A percentile compares a stretch with the other conserved stretches of the same genome.
Evolutionary conservation across 139 green algal genomes (phyloP).

Genomic region (Auxenochlorella pyrenoidosa): DNA sequence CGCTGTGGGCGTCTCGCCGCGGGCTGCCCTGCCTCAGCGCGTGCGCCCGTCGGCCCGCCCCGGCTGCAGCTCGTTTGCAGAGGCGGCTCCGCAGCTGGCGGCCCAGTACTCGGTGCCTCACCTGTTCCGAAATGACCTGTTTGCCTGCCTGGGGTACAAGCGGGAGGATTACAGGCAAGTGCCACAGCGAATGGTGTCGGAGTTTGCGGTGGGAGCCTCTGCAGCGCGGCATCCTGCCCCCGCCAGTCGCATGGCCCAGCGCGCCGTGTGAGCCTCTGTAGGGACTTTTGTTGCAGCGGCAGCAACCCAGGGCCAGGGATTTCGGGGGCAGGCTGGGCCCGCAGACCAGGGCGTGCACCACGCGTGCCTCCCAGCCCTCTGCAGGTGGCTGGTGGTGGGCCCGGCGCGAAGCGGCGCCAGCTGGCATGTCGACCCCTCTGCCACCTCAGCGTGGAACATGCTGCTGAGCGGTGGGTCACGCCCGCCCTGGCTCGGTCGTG

Average conservation of each 20-base stretch:
- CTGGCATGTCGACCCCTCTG: slow-evolving; percentile 89
- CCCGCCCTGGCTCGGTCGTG: no score
- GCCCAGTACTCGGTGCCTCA: slow-evolving; percentile 69
- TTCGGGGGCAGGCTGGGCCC: no score
- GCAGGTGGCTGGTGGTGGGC: slow-evolving; percentile 83
- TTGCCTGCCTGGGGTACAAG: slow-evolving; percentile 73
- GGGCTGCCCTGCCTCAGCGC: no score
- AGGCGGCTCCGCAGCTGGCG: slow-evolving; percentile 44
- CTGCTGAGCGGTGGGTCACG: slow-evolving; percentile 60
- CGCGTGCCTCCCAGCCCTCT: no score
- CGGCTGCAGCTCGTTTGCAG: slow-evolving; percentile 56
- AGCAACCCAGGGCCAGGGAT: no score
- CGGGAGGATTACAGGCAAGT: slow-evolving; percentile 46
- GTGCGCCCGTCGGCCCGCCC: background rate
- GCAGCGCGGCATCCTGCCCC: no score
- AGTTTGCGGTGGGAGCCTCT: background rate
- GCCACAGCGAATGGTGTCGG: background rate
- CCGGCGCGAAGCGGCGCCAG: slow-evolving; percentile 73
- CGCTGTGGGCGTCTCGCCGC: no score
- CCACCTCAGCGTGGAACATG: slow-evolving; percentile 88
- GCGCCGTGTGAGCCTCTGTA: no score
- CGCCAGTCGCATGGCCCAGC: no score
- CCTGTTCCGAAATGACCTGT: slow-evolving; percentile 84
- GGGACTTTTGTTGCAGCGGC: no score
- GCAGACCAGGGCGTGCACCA: no score